Evolutionary conservation across 1,284 basidiomycete genomes (phyloP), one percentile per base, ranked within the genome.

Genomic region (Lignosus rhinocerotis): DNA sequence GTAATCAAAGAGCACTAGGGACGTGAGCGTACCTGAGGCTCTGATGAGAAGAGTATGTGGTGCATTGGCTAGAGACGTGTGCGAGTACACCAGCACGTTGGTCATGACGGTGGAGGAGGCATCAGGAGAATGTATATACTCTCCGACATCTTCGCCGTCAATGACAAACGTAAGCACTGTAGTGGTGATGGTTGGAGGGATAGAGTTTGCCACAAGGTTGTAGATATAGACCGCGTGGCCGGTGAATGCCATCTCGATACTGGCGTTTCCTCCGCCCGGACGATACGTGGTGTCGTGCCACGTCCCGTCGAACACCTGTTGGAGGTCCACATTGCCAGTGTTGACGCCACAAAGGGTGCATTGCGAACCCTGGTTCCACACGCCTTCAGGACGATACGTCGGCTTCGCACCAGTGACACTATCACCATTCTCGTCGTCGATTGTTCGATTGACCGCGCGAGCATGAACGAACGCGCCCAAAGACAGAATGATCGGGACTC

Each of bases 391-490:
- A 6, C 3, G 21, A 32, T 60, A 60, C 10, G 17, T 17, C 3
- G 59, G 59, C 16, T 16, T 11, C 2, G 21, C 33, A 10, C 59
- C 55, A 10, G 59, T 58, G 16, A 46, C 39, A 9, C 44, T 49
- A 19, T 55, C 53, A 2, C 56, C 56, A 9, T 42, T 32, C 16
- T 48, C 25, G 36, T 55, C 60, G 50, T 61, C 60, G n/a, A 61
- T 58, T 7, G 56, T 55, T 2, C 34, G 51, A 12, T 53, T 53
- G 16, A 39, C 34, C 21, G 44, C n/a, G 36, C 25, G 4, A 46
- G 25, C 25, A 25, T 25, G 25, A 25, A 25, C 25, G 25, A 25
- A 25, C 25, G 2, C 25, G 25, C 25, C 25, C 25, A 25, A 25
- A 25, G 25, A 25, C 25, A 25, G 25, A 25, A 25, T 25, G 4